A percentile compares a stretch with the other conserved stretches of the same genome.
Conservation (phyloP, 2,329 filamentous ascomycete genomes). For the Tolypocladium amazonense region DNA sequence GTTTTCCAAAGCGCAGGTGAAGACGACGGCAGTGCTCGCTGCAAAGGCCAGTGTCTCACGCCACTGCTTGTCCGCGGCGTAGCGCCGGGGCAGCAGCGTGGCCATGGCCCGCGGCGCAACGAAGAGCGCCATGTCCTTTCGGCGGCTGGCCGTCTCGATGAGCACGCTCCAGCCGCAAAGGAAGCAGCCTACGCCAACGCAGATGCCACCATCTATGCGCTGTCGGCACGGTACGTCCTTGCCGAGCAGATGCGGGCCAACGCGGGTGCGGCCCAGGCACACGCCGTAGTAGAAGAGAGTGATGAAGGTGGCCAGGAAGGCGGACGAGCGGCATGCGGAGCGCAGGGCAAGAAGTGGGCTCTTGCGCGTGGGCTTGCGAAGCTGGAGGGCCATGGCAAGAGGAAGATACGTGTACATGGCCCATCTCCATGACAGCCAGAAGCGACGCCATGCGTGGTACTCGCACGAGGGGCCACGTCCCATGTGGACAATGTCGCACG, state of each 20-base stretch:
- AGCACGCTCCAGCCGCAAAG: constrained; percentile 77
- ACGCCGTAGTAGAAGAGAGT: constrained; percentile 76
- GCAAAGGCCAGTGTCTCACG: constrained; percentile 57
- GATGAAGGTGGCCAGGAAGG: constrained; percentile 70
- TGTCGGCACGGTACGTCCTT: constrained; percentile 34
- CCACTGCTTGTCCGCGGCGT: constrained; percentile 52
- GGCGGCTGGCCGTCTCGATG: constrained; percentile 52
- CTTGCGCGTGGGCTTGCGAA: constrained; percentile 34
- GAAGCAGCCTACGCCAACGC: constrained; percentile 60
- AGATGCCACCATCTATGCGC: constrained; percentile 51
- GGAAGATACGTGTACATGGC: constrained; percentile 69
- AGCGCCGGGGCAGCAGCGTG: constrained; percentile 62
- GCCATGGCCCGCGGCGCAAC: constrained; percentile 70
- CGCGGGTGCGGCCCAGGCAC: constrained; percentile 61
- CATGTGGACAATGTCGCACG: constrained; percentile 79
- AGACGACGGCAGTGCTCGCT: constrained; percentile 56
- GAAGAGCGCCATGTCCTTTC: constrained; percentile 70
- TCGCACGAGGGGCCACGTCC: constrained; percentile 65
- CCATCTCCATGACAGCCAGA: constrained; percentile 60
- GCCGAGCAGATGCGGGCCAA: constrained; percentile 61
- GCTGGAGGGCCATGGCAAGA: constrained; percentile 55
- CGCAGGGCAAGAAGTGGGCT: constrained; percentile 41
- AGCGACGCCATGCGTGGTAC: constrained; percentile 58
- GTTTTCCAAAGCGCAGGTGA: constrained; percentile 55
- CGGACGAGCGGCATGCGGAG: constrained; percentile 59